A percentile compares a stretch with the other conserved stretches of the same genome.
phyloP scores from a whole-genome alignment of 305 asterid species.

The Fraxinus dipetala region DNA sequence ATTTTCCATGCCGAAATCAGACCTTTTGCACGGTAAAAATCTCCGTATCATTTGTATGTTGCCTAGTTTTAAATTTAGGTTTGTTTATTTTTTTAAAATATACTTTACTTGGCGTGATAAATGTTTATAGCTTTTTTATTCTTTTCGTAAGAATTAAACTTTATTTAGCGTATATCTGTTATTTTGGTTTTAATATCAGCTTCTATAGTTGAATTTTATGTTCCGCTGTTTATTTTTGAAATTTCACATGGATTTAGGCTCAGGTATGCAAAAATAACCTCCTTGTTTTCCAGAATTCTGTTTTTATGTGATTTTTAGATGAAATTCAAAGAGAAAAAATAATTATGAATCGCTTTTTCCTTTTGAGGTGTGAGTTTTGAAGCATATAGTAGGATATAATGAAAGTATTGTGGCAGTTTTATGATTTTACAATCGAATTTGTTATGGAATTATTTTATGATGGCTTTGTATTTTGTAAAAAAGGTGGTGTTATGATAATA shows the following conservation, averaged over 20 bases:
- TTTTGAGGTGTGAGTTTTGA: background rate
- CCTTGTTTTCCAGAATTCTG: background rate
- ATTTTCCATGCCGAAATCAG: slow-evolving; percentile 38
- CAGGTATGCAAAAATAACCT: slow-evolving; percentile 32
- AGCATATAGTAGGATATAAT: background rate
- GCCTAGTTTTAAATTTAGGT: background rate
- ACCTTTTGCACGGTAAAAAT: slow-evolving; percentile 48
- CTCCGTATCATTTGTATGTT: slow-evolving; percentile 41
- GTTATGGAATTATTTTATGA: background rate
- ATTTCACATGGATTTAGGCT: slow-evolving; percentile 43
- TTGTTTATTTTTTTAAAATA: background rate
- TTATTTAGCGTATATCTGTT: slow-evolving; percentile 30
- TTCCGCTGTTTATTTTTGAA: background rate
- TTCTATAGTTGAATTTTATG: slow-evolving; percentile 10
- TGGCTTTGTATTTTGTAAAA: background rate
- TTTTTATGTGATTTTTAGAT: background rate
- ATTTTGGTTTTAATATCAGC: slow-evolving; percentile 13
- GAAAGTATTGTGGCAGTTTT: background rate
- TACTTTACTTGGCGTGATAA: background rate
- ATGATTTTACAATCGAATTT: background rate
- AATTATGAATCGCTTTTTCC: background rate
- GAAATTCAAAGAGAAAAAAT: slow-evolving; percentile 1
- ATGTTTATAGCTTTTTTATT: slow-evolving; percentile 22
- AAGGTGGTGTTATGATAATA: background rate
- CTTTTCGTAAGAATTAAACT: slow-evolving; percentile 38